Conservation (phyloP, 2,329 filamentous ascomycete genomes). For the Tolypocladium tundrense region DNA sequence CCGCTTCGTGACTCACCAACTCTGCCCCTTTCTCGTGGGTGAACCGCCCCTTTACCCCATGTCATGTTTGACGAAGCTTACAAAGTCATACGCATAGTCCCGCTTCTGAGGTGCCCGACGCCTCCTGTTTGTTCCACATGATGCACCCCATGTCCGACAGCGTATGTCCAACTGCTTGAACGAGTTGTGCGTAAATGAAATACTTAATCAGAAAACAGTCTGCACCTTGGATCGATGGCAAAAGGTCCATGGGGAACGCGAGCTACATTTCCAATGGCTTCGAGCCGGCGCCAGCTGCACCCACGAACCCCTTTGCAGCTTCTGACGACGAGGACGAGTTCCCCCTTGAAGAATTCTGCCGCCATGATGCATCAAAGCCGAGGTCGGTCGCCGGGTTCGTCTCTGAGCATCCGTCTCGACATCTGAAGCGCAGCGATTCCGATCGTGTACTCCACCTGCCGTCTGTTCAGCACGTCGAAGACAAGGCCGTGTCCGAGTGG, state of each 20-base stretch:
- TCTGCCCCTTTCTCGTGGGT: background rate
- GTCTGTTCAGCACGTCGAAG: conserved; percentile 4
- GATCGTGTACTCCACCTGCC: background rate
- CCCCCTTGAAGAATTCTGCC: background rate
- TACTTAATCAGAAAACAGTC: background rate
- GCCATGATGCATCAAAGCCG: background rate
- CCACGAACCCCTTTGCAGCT: background rate
- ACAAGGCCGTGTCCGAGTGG: conserved; percentile 17
- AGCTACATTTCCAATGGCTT: background rate
- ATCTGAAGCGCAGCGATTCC: background rate
- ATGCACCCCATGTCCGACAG: background rate
- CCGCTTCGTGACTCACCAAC: background rate
- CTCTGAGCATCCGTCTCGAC: background rate
- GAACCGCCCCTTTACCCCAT: background rate
- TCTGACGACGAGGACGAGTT: background rate
- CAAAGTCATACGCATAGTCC: background rate
- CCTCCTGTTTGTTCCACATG: background rate
- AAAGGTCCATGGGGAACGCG: background rate
- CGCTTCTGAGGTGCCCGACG: background rate
- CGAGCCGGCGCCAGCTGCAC: background rate
- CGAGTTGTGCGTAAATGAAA: background rate
- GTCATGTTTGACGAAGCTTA: background rate
- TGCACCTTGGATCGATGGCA: background rate
- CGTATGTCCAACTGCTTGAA: background rate
- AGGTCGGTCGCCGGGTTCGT: background rate